These are phyloP conservation scores for Colletotrichum trifolii DNA, from an alignment of 2,329 filamentous ascomycete species.

Conservation along the genomic window DNA sequence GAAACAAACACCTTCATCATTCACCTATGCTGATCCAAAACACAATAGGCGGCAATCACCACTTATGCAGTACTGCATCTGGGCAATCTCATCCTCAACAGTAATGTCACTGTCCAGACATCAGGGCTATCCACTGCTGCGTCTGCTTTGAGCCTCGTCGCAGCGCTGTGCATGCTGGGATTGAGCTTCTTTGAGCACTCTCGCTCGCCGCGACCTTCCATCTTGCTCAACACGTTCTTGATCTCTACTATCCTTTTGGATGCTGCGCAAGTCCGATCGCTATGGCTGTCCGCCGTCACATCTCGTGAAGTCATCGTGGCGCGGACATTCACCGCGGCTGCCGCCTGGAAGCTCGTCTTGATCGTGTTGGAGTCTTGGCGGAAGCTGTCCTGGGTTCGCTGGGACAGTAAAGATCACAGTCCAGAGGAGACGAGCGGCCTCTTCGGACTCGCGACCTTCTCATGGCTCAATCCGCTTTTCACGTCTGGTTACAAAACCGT, in stretches of 20 bases:
- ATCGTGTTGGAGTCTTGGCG: slow-evolving; percentile 38
- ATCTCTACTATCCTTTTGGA: neutral
- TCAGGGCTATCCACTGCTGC: slow-evolving; percentile 22
- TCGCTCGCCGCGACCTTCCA: slow-evolving; percentile 42
- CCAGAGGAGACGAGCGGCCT: slow-evolving; percentile 37
- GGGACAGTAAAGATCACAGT: slow-evolving; percentile 35
- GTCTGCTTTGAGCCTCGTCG: slow-evolving; percentile 43
- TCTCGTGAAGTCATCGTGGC: slow-evolving; percentile 1
- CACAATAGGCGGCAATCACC: neutral
- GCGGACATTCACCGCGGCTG: slow-evolving; percentile 36
- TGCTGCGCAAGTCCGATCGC: neutral
- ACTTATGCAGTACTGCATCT: neutral
- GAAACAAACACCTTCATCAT: neutral
- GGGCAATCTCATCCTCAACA: neutral
- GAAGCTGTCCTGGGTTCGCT: slow-evolving; percentile 33
- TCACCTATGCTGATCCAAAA: neutral
- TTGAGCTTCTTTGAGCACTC: slow-evolving; percentile 44
- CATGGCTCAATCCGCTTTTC: slow-evolving; percentile 33
- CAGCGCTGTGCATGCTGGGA: slow-evolving; percentile 41
- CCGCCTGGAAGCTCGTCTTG: slow-evolving; percentile 38
- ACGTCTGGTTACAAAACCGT: slow-evolving; percentile 22
- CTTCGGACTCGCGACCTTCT: slow-evolving; percentile 40
- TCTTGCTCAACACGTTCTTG: slow-evolving; percentile 8
- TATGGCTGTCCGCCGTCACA: slow-evolving; percentile 2
- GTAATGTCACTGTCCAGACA: neutral